Base-by-base conservation (phyloP, 345 rosid genomes). In the Populus davidiana region DNA sequence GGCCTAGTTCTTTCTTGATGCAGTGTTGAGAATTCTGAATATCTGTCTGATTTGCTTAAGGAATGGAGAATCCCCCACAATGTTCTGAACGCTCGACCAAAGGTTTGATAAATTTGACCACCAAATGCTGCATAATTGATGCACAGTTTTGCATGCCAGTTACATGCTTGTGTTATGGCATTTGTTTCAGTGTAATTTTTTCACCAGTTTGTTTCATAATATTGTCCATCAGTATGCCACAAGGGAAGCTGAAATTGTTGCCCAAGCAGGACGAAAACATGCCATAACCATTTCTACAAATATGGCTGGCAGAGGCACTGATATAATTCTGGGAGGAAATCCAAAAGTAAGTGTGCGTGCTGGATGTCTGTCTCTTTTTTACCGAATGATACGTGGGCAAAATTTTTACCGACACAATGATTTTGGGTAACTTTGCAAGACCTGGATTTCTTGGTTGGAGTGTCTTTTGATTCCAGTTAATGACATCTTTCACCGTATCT, bases 291-390 rank as follows among this genome's bases (percentile, higher is more conserved):
- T 94, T 78, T 93, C 98, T 73, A 94, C 98, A 78, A 94, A 94
- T 84, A 92, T 94, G 98, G 97, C 98, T 81, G 98, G 98, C 75
- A 91, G 98, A 81, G 98, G 98, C 74, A 94, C 98, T 38, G 97
- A 94, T 78, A 93, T 94, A 81, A 94, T 94, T 81, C 86, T 94
- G 66, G 98, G 98, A 74, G 98, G 98, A 87, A 94, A 93, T 81
- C 94, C 98, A 56, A 93, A 90, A 83, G 98, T 94, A 88, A 67
- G 87, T 75, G 8, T 39, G 7, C 75, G 20, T 76, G 54, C 70
- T 75, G n/a, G 49, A 61, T 79, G 44, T 49, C 75, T 72, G 44
- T 59, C 75, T 72, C 62, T 74, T 62, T 72, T 71, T 63, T 52
- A 10, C 52, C 35, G 14, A 27, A 27, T 43, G 38, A 43, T 69